These are phyloP conservation scores for Arthrobotrys entomopaga DNA, from an alignment of 2,329 filamentous ascomycete genomes.

Conservation along the genomic window DNA sequence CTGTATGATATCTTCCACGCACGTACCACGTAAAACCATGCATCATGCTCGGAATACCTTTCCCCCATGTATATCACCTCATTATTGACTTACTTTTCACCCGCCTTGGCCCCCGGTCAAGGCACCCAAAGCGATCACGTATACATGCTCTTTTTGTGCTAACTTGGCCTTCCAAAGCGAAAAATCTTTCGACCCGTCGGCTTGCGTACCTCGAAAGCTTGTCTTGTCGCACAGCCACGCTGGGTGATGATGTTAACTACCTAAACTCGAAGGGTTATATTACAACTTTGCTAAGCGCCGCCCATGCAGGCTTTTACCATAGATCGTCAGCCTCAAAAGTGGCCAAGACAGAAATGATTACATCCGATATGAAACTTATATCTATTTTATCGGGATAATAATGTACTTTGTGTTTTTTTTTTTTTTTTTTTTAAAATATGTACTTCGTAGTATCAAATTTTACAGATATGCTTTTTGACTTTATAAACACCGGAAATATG, in stretches of 20 bases:
- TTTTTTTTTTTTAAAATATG: not conserved
- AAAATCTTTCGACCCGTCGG: constrained; percentile 9
- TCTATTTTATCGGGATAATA: too few species aligned
- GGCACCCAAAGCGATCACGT: constrained; percentile 45
- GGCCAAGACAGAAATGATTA: too few species aligned
- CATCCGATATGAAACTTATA: too few species aligned
- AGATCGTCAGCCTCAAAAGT: not conserved
- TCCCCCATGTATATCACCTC: not conserved
- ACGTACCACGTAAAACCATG: constrained; percentile 28
- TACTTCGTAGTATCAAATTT: not conserved
- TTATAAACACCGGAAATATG: constrained; percentile 13
- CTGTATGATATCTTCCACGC: constrained; percentile 11
- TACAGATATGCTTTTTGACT: not conserved
- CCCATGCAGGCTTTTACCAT: too few species aligned
- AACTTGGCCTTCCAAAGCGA: too few species aligned
- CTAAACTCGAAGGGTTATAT: constrained; percentile 8
- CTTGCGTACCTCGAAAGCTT: constrained; percentile 49
- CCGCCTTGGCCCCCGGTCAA: not conserved
- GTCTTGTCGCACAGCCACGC: constrained; percentile 50
- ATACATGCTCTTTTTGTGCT: constrained; percentile 1
- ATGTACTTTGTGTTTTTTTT: not conserved
- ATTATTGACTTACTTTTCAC: not conserved
- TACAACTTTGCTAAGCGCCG: not conserved
- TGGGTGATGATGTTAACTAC: constrained; percentile 42
- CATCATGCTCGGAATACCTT: constrained; percentile 3